Evolutionary conservation across 768 basidiomycete genomes (phyloP).

Genomic region (Tricholoma terreum): DNA sequence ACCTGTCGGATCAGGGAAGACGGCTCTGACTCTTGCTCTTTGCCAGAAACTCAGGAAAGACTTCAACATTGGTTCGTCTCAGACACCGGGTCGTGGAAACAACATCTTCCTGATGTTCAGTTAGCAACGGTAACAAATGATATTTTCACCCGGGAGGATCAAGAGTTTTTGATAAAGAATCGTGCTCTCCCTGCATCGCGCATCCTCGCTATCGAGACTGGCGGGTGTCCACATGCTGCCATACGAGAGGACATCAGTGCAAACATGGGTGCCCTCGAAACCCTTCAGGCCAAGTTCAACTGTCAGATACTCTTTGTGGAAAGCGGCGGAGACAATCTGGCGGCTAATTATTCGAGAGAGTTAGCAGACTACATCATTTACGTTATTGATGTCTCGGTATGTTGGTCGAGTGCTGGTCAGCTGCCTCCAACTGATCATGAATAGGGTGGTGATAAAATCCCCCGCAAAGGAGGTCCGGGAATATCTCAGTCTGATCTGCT

Average conservation of each 20-base stretch:
- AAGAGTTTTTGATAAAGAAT: slow-evolving; percentile 94
- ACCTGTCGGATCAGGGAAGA: slow-evolving; percentile 98
- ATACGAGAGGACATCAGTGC: slow-evolving; percentile 98
- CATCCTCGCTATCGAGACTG: slow-evolving; percentile 96
- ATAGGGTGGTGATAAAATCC: slow-evolving; percentile 97
- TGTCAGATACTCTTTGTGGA: slow-evolving; percentile 94
- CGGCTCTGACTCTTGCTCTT: slow-evolving; percentile 87
- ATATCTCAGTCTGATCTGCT: slow-evolving; percentile 95
- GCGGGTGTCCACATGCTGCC: slow-evolving; percentile 96
- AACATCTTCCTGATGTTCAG: slow-evolving; percentile 1
- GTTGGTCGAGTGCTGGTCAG: slow-evolving; percentile 18
- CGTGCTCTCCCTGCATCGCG: slow-evolving; percentile 79
- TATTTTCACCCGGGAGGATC: slow-evolving; percentile 97
- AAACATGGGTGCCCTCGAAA: slow-evolving; percentile 94
- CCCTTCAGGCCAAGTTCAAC: slow-evolving; percentile 84
- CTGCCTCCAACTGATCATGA: background rate
- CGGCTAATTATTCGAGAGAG: slow-evolving; percentile 95
- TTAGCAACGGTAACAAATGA: slow-evolving; percentile 97
- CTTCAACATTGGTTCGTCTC: slow-evolving; percentile 82
- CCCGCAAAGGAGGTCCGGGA: slow-evolving; percentile 95
- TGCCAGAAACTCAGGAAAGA: slow-evolving; percentile 77
- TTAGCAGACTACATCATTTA: slow-evolving; percentile 97
- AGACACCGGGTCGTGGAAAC: background rate
- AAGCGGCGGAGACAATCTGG: slow-evolving; percentile 95
- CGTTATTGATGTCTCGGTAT: slow-evolving; percentile 81